These are phyloP conservation scores for Hamamelis virginiana DNA, from an alignment of 164 flowering plant genomes.

Conservation along the genomic window DNA sequence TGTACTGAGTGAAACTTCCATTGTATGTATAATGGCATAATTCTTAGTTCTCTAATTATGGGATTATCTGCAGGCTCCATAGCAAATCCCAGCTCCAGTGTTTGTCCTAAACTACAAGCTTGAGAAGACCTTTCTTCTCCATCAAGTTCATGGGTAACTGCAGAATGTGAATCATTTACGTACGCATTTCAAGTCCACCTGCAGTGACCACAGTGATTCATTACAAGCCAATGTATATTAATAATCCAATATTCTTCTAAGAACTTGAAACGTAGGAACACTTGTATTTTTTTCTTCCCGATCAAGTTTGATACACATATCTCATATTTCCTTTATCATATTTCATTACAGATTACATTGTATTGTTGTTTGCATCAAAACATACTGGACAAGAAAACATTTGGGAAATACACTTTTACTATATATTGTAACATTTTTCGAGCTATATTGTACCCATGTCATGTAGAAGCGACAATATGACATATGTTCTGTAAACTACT, in stretches of 20 bases:
- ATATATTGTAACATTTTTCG: neutral
- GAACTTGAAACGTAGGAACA: too few relatives aligned
- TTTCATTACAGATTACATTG: too few relatives aligned
- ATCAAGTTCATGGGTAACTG: neutral
- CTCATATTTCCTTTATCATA: too few relatives aligned
- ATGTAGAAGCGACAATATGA: neutral
- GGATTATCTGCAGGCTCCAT: conserved; percentile 60
- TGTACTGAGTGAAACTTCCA: neutral
- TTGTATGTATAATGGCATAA: neutral
- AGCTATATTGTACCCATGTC: neutral
- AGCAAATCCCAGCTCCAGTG: conserved; percentile 49
- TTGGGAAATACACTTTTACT: neutral
- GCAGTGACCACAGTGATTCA: neutral
- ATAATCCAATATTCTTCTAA: too few relatives aligned
- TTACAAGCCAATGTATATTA: too few relatives aligned
- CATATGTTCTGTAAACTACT: neutral
- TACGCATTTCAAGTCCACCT: conserved; percentile 1
- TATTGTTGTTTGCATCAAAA: too few relatives aligned
- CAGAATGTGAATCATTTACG: neutral
- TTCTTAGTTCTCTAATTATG: neutral
- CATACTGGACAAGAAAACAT: neutral
- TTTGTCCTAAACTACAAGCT: conserved; percentile 68
- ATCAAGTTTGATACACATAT: too few relatives aligned
- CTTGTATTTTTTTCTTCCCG: too few relatives aligned
- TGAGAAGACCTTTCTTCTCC: conserved; percentile 25